A percentile compares a stretch with the other conserved stretches of the same genome.
Conservation (phyloP, 192 early-diverging fungal genomes). For the Backusella tarrabulga region DNA sequence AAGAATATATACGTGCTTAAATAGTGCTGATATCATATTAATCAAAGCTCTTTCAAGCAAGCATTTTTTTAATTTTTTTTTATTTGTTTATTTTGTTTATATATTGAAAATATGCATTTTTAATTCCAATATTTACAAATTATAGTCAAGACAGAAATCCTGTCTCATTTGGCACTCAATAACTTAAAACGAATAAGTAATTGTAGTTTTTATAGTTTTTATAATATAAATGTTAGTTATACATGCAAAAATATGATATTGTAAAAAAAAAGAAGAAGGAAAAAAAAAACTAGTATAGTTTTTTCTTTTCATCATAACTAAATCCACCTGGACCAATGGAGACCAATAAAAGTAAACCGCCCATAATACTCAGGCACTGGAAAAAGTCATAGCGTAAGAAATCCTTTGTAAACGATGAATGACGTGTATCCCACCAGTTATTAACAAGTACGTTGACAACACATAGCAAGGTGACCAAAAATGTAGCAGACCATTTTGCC, state of each 20-base stretch:
- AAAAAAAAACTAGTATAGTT: constrained; percentile 65
- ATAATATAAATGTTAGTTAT: neutral
- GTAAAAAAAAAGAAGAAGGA: neutral
- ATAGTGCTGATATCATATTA: neutral
- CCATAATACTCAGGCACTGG: constrained; percentile 97
- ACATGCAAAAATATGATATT: neutral
- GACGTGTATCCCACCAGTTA: constrained; percentile 94
- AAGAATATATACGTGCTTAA: neutral
- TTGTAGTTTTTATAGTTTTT: neutral
- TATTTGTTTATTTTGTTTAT: constrained; percentile 2
- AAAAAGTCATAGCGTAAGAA: constrained; percentile 99
- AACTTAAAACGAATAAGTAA: neutral
- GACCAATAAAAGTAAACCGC: constrained; percentile 89
- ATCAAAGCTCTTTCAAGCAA: neutral
- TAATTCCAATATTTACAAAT: neutral
- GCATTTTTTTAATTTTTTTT: neutral
- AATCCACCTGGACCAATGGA: constrained; percentile 90
- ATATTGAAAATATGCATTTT: neutral
- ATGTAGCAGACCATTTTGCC: constrained; percentile 93
- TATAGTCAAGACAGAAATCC: neutral
- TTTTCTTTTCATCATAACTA: constrained; percentile 97
- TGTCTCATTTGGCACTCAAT: neutral
- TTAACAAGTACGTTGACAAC: constrained; percentile 90
- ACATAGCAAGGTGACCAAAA: constrained; percentile 83
- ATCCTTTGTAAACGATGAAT: constrained; percentile 77